Conservation (phyloP, 352 stramenopile genomes). For the Globisporangium polare region DNA sequence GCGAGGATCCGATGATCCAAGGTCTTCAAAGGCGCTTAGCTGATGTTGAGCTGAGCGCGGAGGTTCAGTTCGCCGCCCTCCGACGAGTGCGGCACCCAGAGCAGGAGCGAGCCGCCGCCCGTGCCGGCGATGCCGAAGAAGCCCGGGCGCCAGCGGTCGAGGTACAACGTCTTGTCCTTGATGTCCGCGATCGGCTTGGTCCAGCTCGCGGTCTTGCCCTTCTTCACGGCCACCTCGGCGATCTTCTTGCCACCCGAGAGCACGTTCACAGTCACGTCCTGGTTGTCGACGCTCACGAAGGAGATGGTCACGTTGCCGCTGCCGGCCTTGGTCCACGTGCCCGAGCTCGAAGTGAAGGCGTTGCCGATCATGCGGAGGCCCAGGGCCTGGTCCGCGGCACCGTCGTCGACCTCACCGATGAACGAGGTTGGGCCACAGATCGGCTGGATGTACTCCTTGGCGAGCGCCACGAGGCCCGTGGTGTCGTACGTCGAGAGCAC, state of each 20-base stretch:
- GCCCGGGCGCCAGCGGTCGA: conserved; percentile 60
- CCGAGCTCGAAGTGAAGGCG: conserved; percentile 33
- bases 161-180: conserved; percentile 57
- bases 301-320: conserved; percentile 28
- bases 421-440: conserved; percentile 36
- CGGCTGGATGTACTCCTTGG: conserved; percentile 37
- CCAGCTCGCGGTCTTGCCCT: conserved; percentile 34
- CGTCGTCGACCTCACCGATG: conserved; percentile 46
- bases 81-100: conserved; percentile 48
- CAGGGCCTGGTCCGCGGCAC: conserved; percentile 30
- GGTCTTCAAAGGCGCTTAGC: conserved; percentile 20
- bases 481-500: conserved; percentile 31
- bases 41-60: conserved; percentile 40
- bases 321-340: conserved; percentile 37
- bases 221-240: conserved; percentile 33
- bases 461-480: conserved; percentile 32
- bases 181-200: conserved; percentile 29
- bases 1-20: too few relatives aligned
- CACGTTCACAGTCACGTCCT: conserved; percentile 49
- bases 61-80: conserved; percentile 45
- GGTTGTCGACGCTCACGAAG: conserved; percentile 40
- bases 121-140: conserved; percentile 52
- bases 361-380: conserved; percentile 36
- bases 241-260: conserved; percentile 40
- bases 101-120: conserved; percentile 51